Evolutionary conservation across 495 filamentous ascomycete species (phyloP).

Genomic region (Gamarada debralockiae): DNA sequence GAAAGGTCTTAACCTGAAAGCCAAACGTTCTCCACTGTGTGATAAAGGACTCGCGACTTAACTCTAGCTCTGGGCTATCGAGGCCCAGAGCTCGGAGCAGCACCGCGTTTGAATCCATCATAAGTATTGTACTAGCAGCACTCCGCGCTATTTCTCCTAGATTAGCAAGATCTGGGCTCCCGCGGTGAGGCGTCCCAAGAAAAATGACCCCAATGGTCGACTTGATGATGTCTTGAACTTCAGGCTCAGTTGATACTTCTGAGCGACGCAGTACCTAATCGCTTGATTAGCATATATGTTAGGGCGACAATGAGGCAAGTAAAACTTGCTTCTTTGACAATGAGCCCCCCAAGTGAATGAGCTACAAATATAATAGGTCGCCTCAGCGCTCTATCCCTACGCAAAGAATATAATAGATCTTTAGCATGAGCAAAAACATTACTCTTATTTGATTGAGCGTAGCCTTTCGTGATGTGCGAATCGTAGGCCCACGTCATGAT

Average conservation of each 20-base stretch:
- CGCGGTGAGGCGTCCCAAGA: slow-evolving; percentile 6
- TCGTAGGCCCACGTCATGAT: slow-evolving; percentile 4
- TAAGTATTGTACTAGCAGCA: background rate
- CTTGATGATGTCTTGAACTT: background rate
- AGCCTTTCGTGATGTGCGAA: background rate
- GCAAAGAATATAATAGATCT: background rate
- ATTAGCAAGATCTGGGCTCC: slow-evolving; percentile 1
- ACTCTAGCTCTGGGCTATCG: slow-evolving; percentile 6
- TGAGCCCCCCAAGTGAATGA: slow-evolving; percentile 4
- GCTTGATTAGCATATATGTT: background rate
- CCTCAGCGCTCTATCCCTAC: background rate
- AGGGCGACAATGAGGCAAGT: background rate
- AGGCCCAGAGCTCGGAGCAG: background rate
- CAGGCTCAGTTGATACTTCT: background rate
- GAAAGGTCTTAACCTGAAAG: slow-evolving; percentile 6
- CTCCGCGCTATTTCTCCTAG: background rate
- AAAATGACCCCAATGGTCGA: slow-evolving; percentile 4
- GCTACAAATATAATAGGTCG: slow-evolving; percentile 5
- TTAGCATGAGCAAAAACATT: background rate
- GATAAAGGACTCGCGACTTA: background rate
- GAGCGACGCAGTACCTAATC: slow-evolving; percentile 1
- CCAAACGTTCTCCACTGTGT: slow-evolving; percentile 1
- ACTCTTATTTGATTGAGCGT: background rate
- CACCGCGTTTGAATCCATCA: background rate
- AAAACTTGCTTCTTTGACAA: slow-evolving; percentile 1